These are phyloP conservation scores for Mycena latifolia DNA, from an alignment of 768 basidiomycete species.

Conservation along the genomic window DNA sequence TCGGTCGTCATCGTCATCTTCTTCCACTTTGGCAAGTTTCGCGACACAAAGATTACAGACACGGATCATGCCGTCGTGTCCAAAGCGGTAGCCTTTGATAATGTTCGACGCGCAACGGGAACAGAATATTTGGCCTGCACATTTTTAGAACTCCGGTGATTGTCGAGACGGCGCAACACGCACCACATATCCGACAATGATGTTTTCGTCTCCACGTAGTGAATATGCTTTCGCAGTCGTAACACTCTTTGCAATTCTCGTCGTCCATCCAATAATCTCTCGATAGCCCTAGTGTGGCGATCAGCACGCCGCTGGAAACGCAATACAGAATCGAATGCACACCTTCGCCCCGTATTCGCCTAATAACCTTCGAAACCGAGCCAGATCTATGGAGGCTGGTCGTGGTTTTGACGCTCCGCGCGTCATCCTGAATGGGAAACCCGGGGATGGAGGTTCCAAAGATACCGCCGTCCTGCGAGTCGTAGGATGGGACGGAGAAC, in stretches of 20 bases:
- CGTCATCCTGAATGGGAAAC: constrained; percentile 93
- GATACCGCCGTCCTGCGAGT: constrained; percentile 64
- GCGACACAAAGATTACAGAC: constrained; percentile 97
- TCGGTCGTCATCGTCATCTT: constrained; percentile 91
- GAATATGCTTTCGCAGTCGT: constrained; percentile 95
- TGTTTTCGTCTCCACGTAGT: constrained; percentile 96
- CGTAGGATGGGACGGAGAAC: constrained; percentile 65
- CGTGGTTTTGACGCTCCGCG: constrained; percentile 85
- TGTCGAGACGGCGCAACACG: constrained; percentile 37
- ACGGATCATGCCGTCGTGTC: constrained; percentile 94
- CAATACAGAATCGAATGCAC: constrained; percentile 25
- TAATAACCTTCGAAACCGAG: constrained; percentile 92
- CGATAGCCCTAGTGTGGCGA: constrained; percentile 71
- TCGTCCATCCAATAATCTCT: constrained; percentile 99
- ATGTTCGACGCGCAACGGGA: constrained; percentile 97
- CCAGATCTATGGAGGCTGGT: constrained; percentile 78
- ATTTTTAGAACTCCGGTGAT: background rate
- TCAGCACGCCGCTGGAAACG: constrained; percentile 16
- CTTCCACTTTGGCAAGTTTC: constrained; percentile 88
- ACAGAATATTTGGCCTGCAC: constrained; percentile 94
- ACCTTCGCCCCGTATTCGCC: constrained; percentile 93
- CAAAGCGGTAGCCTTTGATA: constrained; percentile 94
- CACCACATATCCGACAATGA: constrained; percentile 97
- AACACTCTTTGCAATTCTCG: constrained; percentile 94
- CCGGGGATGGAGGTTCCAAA: constrained; percentile 89